phyloP scores from a whole-genome alignment of 352 stramenopile species.

The Phytophthora quininea region DNA sequence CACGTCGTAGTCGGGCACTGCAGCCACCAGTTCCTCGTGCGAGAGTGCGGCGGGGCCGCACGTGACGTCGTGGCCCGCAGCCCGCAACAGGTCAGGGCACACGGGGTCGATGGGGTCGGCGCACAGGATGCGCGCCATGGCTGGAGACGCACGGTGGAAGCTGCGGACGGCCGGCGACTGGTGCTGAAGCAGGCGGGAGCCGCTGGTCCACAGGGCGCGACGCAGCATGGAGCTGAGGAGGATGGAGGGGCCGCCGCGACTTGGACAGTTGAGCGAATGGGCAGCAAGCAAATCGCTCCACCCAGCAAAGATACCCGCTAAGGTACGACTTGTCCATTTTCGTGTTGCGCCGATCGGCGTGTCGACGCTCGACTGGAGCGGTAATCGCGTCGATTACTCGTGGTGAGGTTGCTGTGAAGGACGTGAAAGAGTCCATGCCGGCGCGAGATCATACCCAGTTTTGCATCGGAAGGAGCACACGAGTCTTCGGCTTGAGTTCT shows the following conservation, averaged over 20 bases:
- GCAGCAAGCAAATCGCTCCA: neutral
- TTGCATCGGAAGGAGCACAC: too few relatives aligned
- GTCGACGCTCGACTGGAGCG: too few relatives aligned
- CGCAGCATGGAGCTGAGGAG: constrained; percentile 52
- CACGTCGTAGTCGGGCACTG: constrained; percentile 88
- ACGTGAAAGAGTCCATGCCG: too few relatives aligned
- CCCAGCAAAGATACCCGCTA: neutral
- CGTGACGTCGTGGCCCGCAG: constrained; percentile 87
- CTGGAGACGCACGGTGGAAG: constrained; percentile 46
- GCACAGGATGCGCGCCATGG: constrained; percentile 88
- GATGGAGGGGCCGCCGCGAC: neutral
- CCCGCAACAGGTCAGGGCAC: constrained; percentile 80
- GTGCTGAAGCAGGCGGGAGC: constrained; percentile 42
- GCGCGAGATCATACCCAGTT: too few relatives aligned
- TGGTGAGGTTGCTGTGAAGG: too few relatives aligned
- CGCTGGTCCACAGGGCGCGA: constrained; percentile 41
- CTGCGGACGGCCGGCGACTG: constrained; percentile 21
- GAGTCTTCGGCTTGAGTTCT: too few relatives aligned
- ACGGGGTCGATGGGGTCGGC: constrained; percentile 86
- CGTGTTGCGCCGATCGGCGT: too few relatives aligned
- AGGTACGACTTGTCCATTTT: too few relatives aligned
- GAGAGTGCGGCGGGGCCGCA: constrained; percentile 45
- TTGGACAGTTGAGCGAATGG: neutral
- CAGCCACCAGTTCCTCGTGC: constrained; percentile 66
- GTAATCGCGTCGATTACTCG: too few relatives aligned